These are phyloP conservation scores for Priceomyces medius DNA, from an alignment of 805 yeast genomes.

Conservation along the genomic window DNA sequence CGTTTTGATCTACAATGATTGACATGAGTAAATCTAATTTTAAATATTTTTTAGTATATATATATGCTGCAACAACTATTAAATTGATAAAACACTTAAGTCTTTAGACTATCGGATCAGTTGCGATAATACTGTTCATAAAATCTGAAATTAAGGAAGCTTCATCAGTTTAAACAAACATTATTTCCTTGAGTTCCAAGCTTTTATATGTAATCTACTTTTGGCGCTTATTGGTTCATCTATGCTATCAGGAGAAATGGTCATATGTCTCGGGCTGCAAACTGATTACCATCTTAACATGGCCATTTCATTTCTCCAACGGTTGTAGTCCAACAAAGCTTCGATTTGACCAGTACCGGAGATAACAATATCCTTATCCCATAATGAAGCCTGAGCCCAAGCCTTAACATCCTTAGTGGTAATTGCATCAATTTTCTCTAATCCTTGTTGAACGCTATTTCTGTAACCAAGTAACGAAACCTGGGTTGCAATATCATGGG, in stretches of 20 bases:
- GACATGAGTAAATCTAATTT: slow-evolving; percentile 1
- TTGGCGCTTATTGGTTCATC: not conserved
- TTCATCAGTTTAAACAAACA: too few relatives aligned
- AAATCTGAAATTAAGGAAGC: not conserved
- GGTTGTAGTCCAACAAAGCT: slow-evolving; percentile 77
- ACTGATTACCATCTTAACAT: slow-evolving; percentile 67
- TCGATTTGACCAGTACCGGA: slow-evolving; percentile 87
- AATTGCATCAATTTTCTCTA: slow-evolving; percentile 62
- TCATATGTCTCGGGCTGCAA: not conserved
- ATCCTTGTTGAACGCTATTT: slow-evolving; percentile 57
- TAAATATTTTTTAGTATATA: slow-evolving; percentile 2
- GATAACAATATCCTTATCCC: slow-evolving; percentile 82
- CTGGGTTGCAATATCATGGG: slow-evolving; percentile 58
- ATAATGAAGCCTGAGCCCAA: slow-evolving; percentile 75
- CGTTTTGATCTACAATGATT: not conserved
- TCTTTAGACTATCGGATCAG: not conserved
- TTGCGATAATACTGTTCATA: not conserved
- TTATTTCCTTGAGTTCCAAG: not conserved
- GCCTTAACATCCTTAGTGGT: slow-evolving; percentile 56
- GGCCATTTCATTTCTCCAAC: slow-evolving; percentile 87
- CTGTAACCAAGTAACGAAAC: slow-evolving; percentile 62
- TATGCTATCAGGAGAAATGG: not conserved
- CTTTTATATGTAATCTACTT: not conserved
- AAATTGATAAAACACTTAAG: slow-evolving; percentile 1
- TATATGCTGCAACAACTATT: slow-evolving; percentile 7